Base-by-base conservation (phyloP, 208 protist genomes). In the Trypanosoma rangeli region DNA sequence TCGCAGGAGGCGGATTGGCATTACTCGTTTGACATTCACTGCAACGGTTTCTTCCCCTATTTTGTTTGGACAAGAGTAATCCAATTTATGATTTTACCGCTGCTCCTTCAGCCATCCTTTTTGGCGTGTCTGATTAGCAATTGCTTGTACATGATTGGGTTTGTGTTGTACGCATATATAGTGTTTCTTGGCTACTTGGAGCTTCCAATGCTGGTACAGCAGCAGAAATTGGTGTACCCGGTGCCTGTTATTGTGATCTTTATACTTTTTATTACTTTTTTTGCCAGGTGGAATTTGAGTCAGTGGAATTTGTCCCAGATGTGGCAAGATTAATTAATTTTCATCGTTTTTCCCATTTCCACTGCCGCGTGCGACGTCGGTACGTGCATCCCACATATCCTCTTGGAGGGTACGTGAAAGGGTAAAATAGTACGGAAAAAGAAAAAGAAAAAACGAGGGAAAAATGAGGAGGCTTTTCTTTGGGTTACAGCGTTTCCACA, bases 11-110 rank as follows among this genome's bases (percentile, higher is more conserved):
- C 98, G 5, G 97, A 99, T 63, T 99, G 97, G 95, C 80, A 82
- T 5, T 98, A 98, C 68, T 84, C 94, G 0, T 98, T 98, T 80
- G 98, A 99, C 68, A 83, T 99, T 57, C 98, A 99, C 74, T 99
- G 97, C 84, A 99, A 99, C 80, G 87, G 89, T 44, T 99, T 97
- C 78, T 98, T 99, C 68, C 86, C 93, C 15, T 93, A 98, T 52
- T 94, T 98, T 74, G 76, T 98, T 59, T 94, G 97, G 83, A 90
- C 95, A n/a, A 83, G 93, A 63, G 84, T 96, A 5, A 13, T 98
- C 4, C 89, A 94, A 42, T 97, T 93, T 73, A 22, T 97, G 39
- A 24, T 98, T 31, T 65, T 94, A 35, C 93, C 86, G 4, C 18
- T 94, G 22, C 48, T 94, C 57, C 61, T 77, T 62, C 55, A 67